Evolutionary conservation across 495 filamentous ascomycete species (phyloP), one percentile per base, ranked within the genome.

Genomic region (Cercophora sp.): DNA sequence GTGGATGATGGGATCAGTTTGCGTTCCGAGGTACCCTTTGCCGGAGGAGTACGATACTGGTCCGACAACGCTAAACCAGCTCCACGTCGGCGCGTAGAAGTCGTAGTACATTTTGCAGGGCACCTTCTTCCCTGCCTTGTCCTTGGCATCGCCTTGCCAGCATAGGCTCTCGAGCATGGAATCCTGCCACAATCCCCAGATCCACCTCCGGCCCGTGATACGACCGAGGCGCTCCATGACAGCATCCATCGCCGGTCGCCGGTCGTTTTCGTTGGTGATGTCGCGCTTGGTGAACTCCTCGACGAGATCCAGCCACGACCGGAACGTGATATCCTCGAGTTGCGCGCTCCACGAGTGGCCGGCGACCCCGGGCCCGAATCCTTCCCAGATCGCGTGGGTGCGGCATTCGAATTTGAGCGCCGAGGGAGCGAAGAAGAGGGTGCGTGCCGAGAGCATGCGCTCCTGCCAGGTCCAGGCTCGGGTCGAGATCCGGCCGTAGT

Each of bases 361-460:
- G 13, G n/a, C 23, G 23, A 42, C 34, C 11, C 35, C 44, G 1
- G 43, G 32, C 9, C 16, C 52, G 25, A 40, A 55, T 6, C 52
- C 52, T 31, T 48, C 22, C 52, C 52, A 55, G 5, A 48, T 20
- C 9, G 52, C 48, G 24, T 55, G 43, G 42, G 13, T 19, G 15
- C 22, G 31, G 43, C 52, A 55, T 31, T 55, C 52, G 34, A 55
- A 55, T 19, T 55, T 55, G 43, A 55, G 52, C 31, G 52, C 52
- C 3, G 23, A 41, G 15, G 43, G 32, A 4, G 52, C 48, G 34
- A 55, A 55, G 43, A 48, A 48, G 2, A 55, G 34, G 34, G 52
- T 55, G 8, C 52, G 19, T 8, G 52, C 23, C 6, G 52, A 55
- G 22, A 55, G 52, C 2, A 55, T 23, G 8, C 52, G 19, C 25